Evolutionary conservation across 164 flowering plant genomes (phyloP).

Genomic region (Nymphaea colorata): DNA sequence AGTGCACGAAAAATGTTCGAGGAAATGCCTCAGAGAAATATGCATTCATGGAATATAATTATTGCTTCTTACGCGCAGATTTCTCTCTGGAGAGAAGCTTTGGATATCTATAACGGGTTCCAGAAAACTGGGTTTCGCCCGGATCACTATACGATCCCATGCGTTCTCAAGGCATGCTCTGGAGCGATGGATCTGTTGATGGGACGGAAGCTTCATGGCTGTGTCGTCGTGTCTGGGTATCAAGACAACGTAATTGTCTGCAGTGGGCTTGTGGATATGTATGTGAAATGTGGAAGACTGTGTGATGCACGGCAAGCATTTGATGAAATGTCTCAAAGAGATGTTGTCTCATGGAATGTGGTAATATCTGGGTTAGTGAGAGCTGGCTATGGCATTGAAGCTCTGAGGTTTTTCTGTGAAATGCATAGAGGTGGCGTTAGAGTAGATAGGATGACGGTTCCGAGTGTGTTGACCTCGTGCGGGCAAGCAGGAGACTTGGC

Average conservation of each 20-base stretch:
- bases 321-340: slow-evolving; percentile 16
- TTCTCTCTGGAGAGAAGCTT: slow-evolving; percentile 19
- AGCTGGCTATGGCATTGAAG: slow-evolving; percentile 11
- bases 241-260: slow-evolving; percentile 33
- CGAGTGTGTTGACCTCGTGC: slow-evolving; percentile 30
- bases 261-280: slow-evolving; percentile 69
- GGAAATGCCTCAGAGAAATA: slow-evolving; percentile 57
- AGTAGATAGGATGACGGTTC: slow-evolving; percentile 20
- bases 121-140: slow-evolving; percentile 25
- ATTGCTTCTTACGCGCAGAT: slow-evolving; percentile 50
- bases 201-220: slow-evolving; percentile 46
- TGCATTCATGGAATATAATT: slow-evolving; percentile 62
- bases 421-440: slow-evolving; percentile 16
- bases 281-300: slow-evolving; percentile 36
- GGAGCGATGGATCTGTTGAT: slow-evolving; percentile 17
- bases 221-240: slow-evolving; percentile 40
- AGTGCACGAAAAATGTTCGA: slow-evolving; percentile 56
- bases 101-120: slow-evolving; percentile 28
- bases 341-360: slow-evolving; percentile 31
- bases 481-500: slow-evolving; percentile 22
- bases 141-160: slow-evolving; percentile 48
- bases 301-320: slow-evolving; percentile 18
- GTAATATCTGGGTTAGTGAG: slow-evolving; percentile 20
- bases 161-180: slow-evolving; percentile 51
- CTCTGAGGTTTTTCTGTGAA: slow-evolving; percentile 13